Base-by-base conservation (phyloP, 164 flowering plant species). In the Chimonanthus salicifolius region DNA sequence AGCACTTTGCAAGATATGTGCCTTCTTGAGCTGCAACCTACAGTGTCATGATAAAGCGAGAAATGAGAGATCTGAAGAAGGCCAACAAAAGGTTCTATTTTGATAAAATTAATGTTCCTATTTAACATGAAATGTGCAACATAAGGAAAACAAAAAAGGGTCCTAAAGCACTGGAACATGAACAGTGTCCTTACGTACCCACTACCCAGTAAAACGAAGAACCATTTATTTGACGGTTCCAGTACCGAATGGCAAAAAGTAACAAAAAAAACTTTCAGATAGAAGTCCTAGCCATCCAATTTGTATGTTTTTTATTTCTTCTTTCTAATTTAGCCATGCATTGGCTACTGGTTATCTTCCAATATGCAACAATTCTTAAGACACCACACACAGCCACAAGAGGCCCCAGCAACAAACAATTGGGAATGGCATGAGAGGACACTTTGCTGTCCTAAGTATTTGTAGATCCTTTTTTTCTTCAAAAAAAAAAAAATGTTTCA, bases 11-110 rank as follows among this genome's bases (percentile, higher is more conserved):
- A 68, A 92, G 91, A 74, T 92, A 92, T 8, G 76, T 75, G 45
- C 96, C 96, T 84, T 92, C 89, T 83, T 92, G 97, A 77, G 94
- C 83, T 44, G 96, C 94, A 84, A 92, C 97, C 97, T 92, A 84
- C 45, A 65, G 45, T 33, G 45, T 4, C 48, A 65, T 18, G 68
- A 65, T 66, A 66, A 65, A 11, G n/a, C 44, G 15, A 43, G 6
- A n/a, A 44, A 43, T 15, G 6, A 7, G 6, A 20, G 11, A 63
- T 63, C 43, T 63, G 21, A 63, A 6, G 66, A 20, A 18, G 20
- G 8, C 33, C 18, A 7, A 9, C 11, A 63, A 48, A 65, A 65
- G 68, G 45, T 44, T 11, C 48, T 5, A 63, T 63, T 7, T 63
- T 21, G 2, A 20, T 20, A 10, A 4, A 66, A 44, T 20, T 16